These are phyloP conservation scores for Avena sativa DNA, from an alignment of 176 grass and related monocot species.

Conservation along the genomic window DNA sequence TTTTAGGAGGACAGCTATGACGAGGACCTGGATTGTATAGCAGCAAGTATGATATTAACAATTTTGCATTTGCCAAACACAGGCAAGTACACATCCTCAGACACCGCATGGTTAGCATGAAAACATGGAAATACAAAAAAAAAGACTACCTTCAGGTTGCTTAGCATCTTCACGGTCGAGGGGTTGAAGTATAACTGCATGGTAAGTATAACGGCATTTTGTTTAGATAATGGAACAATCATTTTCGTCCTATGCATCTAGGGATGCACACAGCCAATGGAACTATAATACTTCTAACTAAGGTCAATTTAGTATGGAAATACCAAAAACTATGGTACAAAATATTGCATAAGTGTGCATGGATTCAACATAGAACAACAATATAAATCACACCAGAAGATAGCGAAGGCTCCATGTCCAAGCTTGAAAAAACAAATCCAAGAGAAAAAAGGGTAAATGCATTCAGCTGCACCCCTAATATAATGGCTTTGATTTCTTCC, in stretches of 20 bases:
- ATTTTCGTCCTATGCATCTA: neutral
- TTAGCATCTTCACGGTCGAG: conserved; percentile 98
- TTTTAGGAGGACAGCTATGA: conserved; percentile 96
- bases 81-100: neutral
- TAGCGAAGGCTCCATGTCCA: neutral
- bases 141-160: conserved; percentile 89
- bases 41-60: conserved; percentile 30
- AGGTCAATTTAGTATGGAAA: neutral
- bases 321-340: neutral
- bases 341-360: conserved; percentile 19
- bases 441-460: neutral
- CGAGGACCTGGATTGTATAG: conserved; percentile 62
- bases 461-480: conserved; percentile 17
- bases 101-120: conserved; percentile 14
- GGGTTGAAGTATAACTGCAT: conserved; percentile 98
- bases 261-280: conserved; percentile 18
- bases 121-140: conserved; percentile 37
- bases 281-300: conserved; percentile 21
- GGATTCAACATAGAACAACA: conserved; percentile 21
- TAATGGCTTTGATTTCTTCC: neutral
- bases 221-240: conserved; percentile 6
- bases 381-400: conserved; percentile 7
- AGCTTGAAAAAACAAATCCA: neutral
- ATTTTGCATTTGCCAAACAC: conserved; percentile 26
- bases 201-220: conserved; percentile 28